These are phyloP conservation scores for Phytophthora tubulina DNA, from an alignment of 352 stramenopile species.

Conservation along the genomic window DNA sequence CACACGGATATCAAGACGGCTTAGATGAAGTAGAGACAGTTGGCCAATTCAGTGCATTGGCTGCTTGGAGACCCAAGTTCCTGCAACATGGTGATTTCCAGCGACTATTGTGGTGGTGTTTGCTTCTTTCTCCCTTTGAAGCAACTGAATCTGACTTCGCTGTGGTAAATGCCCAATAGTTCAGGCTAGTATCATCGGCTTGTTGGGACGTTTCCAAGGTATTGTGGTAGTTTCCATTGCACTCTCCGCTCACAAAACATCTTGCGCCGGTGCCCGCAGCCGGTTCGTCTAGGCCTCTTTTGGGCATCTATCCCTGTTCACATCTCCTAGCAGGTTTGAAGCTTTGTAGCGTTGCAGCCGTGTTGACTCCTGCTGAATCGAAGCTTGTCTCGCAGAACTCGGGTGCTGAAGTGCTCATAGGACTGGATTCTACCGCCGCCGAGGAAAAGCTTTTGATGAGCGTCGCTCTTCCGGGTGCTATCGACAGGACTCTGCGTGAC, in stretches of 20 bases:
- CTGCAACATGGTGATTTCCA: slow-evolving; percentile 32
- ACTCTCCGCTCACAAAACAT: too few species aligned
- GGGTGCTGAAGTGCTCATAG: too few species aligned
- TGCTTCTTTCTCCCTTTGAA: not conserved
- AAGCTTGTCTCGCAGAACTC: not conserved
- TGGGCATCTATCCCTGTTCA: too few species aligned
- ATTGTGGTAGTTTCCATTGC: not conserved
- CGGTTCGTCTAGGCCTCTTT: too few species aligned
- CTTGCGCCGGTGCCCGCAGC: too few species aligned
- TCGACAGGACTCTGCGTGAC: too few species aligned
- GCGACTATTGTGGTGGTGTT: slow-evolving; percentile 10
- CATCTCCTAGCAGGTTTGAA: too few species aligned
- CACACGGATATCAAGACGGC: slow-evolving; percentile 81
- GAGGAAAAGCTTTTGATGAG: too few species aligned
- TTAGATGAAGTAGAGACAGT: slow-evolving; percentile 35
- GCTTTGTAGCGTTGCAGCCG: too few species aligned
- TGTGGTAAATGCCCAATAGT: not conserved
- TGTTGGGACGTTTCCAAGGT: not conserved
- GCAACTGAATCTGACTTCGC: not conserved
- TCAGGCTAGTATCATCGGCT: too few species aligned
- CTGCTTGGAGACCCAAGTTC: slow-evolving; percentile 15
- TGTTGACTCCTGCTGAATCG: not conserved
- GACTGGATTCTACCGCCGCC: too few species aligned
- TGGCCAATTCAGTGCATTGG: slow-evolving; percentile 6
- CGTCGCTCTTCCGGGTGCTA: too few species aligned